phyloP scores from a whole-genome alignment of 108 stramenopile genomes.

The Halocafeteria seosinensis region DNA sequence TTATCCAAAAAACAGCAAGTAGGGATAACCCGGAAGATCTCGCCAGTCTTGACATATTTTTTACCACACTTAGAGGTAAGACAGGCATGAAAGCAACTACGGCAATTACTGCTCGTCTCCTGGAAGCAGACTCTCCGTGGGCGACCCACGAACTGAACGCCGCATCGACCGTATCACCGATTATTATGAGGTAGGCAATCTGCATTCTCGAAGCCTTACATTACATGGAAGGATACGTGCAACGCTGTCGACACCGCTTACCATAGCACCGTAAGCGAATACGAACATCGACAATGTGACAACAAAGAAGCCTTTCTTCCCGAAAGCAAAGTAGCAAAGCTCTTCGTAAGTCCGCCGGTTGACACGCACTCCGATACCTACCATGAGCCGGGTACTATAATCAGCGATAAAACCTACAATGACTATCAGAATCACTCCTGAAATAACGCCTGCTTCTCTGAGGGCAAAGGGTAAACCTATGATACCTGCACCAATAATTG shows the following conservation, averaged over 20 bases:
- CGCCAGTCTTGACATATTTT: slow-evolving; percentile 11
- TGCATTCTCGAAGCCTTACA: no score
- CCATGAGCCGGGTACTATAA: slow-evolving; percentile 21
- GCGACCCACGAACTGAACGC: neutral
- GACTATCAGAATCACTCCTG: slow-evolving; percentile 7
- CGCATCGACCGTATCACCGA: slow-evolving; percentile 15
- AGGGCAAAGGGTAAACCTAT: slow-evolving; percentile 35
- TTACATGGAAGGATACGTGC: no score
- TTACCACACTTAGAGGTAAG: slow-evolving; percentile 16
- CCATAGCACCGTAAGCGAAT: slow-evolving; percentile 29
- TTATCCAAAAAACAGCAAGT: slow-evolving; percentile 10
- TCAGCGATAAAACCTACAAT: slow-evolving; percentile 18
- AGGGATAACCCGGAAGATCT: slow-evolving; percentile 20
- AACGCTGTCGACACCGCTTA: no score
- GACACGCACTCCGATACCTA: slow-evolving; percentile 14
- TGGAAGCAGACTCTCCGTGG: neutral
- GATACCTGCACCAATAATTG: slow-evolving; percentile 37
- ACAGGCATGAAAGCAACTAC: slow-evolving; percentile 9
- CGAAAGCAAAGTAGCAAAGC: slow-evolving; percentile 15
- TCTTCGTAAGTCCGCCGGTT: slow-evolving; percentile 29
- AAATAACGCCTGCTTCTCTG: slow-evolving; percentile 16
- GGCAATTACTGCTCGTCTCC: neutral
- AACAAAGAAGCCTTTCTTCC: slow-evolving; percentile 12
- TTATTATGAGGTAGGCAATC: no score
- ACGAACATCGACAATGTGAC: slow-evolving; percentile 19